Evolutionary conservation across 352 stramenopile species (phyloP).

Genomic region (Pythium periplocum): DNA sequence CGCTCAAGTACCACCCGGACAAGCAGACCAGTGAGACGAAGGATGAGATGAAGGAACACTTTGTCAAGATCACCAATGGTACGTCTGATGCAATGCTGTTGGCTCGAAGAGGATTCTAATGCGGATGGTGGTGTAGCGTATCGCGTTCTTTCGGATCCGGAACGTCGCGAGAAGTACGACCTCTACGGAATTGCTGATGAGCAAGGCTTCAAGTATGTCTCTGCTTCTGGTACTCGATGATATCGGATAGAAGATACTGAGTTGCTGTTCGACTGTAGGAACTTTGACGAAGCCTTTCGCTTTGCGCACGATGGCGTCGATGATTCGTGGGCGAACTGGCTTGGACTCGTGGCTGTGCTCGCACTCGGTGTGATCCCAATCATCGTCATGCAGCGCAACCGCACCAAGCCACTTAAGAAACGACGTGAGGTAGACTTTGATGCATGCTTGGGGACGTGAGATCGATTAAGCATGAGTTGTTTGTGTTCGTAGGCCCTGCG

Average conservation of each 20-base stretch:
- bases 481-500: constrained; percentile 34
- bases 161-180: constrained; percentile 73
- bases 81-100: constrained; percentile 4
- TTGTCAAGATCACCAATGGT: constrained; percentile 81
- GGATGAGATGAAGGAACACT: constrained; percentile 57
- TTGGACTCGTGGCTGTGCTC: constrained; percentile 52
- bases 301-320: constrained; percentile 63
- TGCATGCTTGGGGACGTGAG: neutral
- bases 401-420: constrained; percentile 65
- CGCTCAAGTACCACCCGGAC: constrained; percentile 93
- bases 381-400: constrained; percentile 68
- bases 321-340: constrained; percentile 67
- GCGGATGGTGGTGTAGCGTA: constrained; percentile 32
- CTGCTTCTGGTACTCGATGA: constrained; percentile 3
- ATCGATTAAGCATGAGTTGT: constrained; percentile 6
- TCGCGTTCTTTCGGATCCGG: constrained; percentile 68
- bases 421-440: constrained; percentile 48
- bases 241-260: neutral
- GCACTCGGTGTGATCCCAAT: constrained; percentile 51
- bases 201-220: constrained; percentile 59
- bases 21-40: constrained; percentile 80
- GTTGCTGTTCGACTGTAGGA: constrained; percentile 24
- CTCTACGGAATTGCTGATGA: constrained; percentile 76
- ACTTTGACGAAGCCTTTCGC: constrained; percentile 72
- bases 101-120: constrained; percentile 2